A percentile compares a stretch with the other conserved stretches of the same genome.
Evolutionary conservation across 768 basidiomycete genomes (phyloP).

Genomic region (Psilocybe cyanescens): DNA sequence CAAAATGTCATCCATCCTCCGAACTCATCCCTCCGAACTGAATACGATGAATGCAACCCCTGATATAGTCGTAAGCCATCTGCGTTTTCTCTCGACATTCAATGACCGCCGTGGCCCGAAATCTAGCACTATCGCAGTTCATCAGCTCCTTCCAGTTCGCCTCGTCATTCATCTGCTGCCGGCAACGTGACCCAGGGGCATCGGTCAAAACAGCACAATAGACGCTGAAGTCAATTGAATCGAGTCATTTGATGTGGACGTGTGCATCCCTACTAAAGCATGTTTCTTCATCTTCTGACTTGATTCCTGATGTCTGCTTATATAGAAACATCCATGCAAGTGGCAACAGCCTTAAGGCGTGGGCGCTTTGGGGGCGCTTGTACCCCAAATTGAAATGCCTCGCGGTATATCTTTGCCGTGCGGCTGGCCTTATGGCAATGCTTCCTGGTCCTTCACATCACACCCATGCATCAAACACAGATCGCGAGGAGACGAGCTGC

Average conservation of each 20-base stretch:
- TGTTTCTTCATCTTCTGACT: background rate
- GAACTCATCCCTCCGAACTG: too few species aligned
- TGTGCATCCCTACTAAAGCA: background rate
- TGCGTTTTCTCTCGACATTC: background rate
- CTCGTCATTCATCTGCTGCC: background rate
- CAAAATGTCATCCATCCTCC: too few species aligned
- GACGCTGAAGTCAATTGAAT: background rate
- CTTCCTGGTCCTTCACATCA: background rate
- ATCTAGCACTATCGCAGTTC: background rate
- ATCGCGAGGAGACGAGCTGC: background rate
- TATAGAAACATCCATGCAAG: background rate
- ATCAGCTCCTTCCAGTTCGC: background rate
- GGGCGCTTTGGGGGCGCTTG: conserved; percentile 13
- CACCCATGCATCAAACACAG: background rate
- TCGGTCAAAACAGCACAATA: background rate
- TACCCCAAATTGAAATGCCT: conserved; percentile 2
- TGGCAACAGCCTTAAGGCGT: conserved; percentile 10
- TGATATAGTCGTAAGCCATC: background rate
- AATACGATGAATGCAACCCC: too few species aligned
- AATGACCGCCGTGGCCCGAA: too few species aligned
- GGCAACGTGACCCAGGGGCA: background rate
- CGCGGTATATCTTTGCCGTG: background rate
- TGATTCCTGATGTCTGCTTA: conserved; percentile 4
- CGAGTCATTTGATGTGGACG: background rate
- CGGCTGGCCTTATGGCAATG: background rate